Evolutionary conservation across 2,329 filamentous ascomycete genomes (phyloP).

Genomic region (Cordyceps farinosa): DNA sequence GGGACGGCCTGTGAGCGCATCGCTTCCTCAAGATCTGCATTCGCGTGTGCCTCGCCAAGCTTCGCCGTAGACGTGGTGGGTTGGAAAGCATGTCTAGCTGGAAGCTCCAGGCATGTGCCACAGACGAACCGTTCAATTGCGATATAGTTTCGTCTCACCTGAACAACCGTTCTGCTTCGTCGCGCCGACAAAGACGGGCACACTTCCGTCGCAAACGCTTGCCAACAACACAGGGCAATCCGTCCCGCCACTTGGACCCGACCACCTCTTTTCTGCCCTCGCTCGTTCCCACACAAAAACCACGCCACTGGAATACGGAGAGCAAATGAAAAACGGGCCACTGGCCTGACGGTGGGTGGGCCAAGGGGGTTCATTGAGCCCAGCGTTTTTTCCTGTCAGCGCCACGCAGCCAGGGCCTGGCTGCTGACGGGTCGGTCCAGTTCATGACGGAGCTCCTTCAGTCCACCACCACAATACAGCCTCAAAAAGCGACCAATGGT

Average conservation of each 20-base stretch:
- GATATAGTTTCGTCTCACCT: too few species aligned
- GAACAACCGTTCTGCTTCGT: too few species aligned
- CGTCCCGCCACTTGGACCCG: not conserved
- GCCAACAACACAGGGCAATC: not conserved
- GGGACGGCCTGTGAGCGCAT: too few species aligned
- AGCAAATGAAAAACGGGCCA: constrained; percentile 12
- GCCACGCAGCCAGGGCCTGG: not conserved
- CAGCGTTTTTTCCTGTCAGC: not conserved
- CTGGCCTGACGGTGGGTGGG: not conserved
- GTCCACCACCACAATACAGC: not conserved
- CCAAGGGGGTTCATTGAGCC: too few species aligned
- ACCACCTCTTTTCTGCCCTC: not conserved
- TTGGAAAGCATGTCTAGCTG: too few species aligned
- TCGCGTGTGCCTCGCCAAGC: too few species aligned
- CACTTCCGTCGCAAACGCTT: constrained; percentile 11
- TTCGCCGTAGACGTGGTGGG: too few species aligned
- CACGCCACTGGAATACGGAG: constrained; percentile 4
- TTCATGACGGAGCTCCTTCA: not conserved
- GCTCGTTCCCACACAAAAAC: not conserved
- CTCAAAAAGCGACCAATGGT: not conserved
- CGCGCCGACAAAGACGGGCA: constrained; percentile 12
- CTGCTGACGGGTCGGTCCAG: constrained; percentile 8
- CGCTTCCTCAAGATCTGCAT: too few species aligned
- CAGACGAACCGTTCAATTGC: too few species aligned
- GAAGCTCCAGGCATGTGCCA: too few species aligned